Evolutionary conservation across 2,329 filamentous ascomycete genomes (phyloP), one percentile per base, ranked within the genome.

Genomic region (Beauveria sp.): DNA sequence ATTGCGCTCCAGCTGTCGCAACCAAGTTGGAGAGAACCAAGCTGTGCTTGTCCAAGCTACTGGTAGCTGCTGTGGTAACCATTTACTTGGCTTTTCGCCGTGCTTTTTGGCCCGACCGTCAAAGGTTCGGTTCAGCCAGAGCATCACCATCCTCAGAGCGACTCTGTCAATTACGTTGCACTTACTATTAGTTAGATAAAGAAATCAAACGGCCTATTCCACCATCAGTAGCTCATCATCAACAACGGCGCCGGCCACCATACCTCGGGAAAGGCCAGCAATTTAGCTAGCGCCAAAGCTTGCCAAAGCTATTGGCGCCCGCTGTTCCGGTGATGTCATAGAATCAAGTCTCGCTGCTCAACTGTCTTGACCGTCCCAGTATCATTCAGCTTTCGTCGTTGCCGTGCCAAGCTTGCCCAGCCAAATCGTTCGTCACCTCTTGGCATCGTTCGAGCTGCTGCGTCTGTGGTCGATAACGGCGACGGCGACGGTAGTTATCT

Each of bases 271-370:
- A 24, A 22, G 26, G n/a, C 55, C 26, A 46, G 52, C 52, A 55
- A n/a, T 38, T 16, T 38, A 2, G 14, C 50, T 54, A 60, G 51
- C 43, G 49, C 50, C 49, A 42, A 55, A 60, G 49, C 58, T 60
- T 47, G 43, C 40, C 47, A n/a, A n/a, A 46, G 49, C 24, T 46
- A 53, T 60, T 24, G 40, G 24, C 51, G 24, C 22, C 51, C 30
- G 20, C 24, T 40, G 38, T 20, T 14, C 18, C 16, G 7, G 51
- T 61, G 58, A 61, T 61, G 58, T 61, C 58, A 61, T 61, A 22
- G 58, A 55, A 42, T 40, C 34, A 22, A 8, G 46, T 43, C 22
- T 58, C 30, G 10, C 38, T 42, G n/a, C 9, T 47, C 34, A 24
- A 16, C 5, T 10, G 34, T 38, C 34, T 16, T 38, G 5, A 38